Base-by-base conservation (phyloP, 2,329 filamentous ascomycete species). In the Rutstroemia sp. region DNA sequence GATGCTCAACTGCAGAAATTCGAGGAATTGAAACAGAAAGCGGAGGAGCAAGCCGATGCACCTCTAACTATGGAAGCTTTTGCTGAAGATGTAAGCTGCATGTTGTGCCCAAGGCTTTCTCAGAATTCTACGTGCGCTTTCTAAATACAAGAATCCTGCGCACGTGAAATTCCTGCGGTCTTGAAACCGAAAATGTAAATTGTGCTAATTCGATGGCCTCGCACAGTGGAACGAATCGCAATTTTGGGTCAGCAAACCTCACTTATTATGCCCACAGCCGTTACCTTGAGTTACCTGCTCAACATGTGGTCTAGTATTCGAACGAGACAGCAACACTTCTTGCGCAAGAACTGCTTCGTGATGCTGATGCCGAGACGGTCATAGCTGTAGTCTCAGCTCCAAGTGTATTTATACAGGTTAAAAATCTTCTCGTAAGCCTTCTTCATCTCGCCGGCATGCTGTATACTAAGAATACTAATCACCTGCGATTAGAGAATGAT, bases 381-480 rank as follows among this genome's bases (percentile, higher is more conserved):
- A 83, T 92, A 62, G 87, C 80, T 4, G 79, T 91, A 2, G 78
- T 92, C 6, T 90, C 86, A 25, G 80, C 87, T 12, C 88, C 88
- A 9, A 91, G 86, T 68, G 86, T 86, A 1, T 92, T 92, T 70
- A 79, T 92, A 19, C 84, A 86, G 49, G 65, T 92, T 53, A 88
- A 87, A 70, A 91, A 91, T 63, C 70, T 88, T 19, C 14, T 62
- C 47, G 56, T 57, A 6, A 47, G 56, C 34, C 47, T 9, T 45
- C 5, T 9, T 5, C 27, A n/a, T 12, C 16, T 7, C 16, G 10
- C 10, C 34, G 9, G n/a, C 25, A 3, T 34, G 2, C 30, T 9
- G 12, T 10, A 34, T 12, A 3, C 12, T 12, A 12, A 12, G 30
- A 12, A 34, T 34, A 34, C 30, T 34, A 34, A 34, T 34, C 9